Conservation (phyloP, 305 asterid species). For the Euphrasia arctica region DNA sequence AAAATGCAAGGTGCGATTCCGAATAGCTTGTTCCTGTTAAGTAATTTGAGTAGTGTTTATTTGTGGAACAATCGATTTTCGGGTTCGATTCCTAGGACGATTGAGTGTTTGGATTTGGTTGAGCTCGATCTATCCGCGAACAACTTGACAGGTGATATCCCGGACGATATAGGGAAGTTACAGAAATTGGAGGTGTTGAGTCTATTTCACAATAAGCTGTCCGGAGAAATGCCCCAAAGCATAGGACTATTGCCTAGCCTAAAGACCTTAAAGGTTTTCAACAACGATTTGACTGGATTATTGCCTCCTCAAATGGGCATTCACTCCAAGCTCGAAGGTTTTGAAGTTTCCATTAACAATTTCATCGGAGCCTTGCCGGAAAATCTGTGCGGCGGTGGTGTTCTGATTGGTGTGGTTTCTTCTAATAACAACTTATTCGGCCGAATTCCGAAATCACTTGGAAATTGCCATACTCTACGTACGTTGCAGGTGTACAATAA, state of each 20-base stretch:
- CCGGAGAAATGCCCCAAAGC: conserved; percentile 56
- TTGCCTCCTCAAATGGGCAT: conserved; percentile 71
- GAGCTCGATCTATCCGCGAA: conserved; percentile 64
- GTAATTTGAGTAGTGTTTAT: conserved; percentile 47
- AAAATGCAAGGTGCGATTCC: conserved; percentile 62
- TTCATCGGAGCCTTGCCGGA: conserved; percentile 70
- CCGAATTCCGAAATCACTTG: conserved; percentile 62
- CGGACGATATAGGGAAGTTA: conserved; percentile 64
- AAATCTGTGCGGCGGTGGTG: conserved; percentile 61
- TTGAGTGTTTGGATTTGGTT: conserved; percentile 42
- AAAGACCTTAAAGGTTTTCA: conserved; percentile 42
- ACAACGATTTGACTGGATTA: conserved; percentile 53
- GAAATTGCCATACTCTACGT: conserved; percentile 42
- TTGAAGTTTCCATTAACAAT: conserved; percentile 65
- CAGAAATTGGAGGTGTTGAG: conserved; percentile 42
- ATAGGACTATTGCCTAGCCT: conserved; percentile 51
- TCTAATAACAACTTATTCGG: conserved; percentile 64
- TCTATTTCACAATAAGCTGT: conserved; percentile 46
- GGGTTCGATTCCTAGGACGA: conserved; percentile 55
- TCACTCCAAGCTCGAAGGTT: conserved; percentile 54
- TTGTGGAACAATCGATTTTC: conserved; percentile 48
- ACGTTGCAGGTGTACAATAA: conserved; percentile 63
- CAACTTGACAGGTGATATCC: conserved; percentile 56
- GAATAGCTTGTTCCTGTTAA: conserved; percentile 46
- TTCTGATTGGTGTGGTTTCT: conserved; percentile 55